phyloP scores from a whole-genome alignment of 2,329 filamentous ascomycete genomes.

The Ceratocystiopsis sp. region DNA sequence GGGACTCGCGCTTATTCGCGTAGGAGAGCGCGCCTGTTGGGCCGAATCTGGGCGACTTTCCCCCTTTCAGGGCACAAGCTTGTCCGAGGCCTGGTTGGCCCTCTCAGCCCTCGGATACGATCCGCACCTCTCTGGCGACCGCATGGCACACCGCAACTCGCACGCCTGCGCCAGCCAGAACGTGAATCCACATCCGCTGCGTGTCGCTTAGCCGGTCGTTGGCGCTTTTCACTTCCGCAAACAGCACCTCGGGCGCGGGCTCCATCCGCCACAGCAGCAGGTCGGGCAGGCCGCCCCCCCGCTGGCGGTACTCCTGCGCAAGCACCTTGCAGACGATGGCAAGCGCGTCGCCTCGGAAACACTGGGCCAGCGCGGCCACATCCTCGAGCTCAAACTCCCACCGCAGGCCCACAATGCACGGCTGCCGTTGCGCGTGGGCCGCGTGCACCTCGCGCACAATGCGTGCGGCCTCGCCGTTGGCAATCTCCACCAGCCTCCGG shows the following conservation, averaged over 20 bases:
- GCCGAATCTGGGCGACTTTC: too few species aligned
- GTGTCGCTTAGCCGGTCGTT: constrained; percentile 94
- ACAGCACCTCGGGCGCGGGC: constrained; percentile 32
- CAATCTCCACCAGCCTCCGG: constrained; percentile 67
- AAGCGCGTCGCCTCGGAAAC: constrained; percentile 66
- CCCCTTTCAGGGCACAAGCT: too few species aligned
- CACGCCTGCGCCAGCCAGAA: constrained; percentile 69
- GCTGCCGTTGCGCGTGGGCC: constrained; percentile 49
- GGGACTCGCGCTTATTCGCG: too few species aligned
- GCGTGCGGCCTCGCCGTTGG: constrained; percentile 56
- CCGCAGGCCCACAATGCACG: constrained; percentile 79
- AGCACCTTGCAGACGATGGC: constrained; percentile 81
- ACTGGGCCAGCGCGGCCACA: constrained; percentile 58
- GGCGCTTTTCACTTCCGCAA: constrained; percentile 63
- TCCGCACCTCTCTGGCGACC: constrained; percentile 27
- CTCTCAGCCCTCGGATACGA: constrained; percentile 14
- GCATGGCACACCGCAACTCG: constrained; percentile 66
- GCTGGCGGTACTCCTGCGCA: constrained; percentile 80
- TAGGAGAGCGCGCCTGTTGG: too few species aligned
- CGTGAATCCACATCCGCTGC: constrained; percentile 92
- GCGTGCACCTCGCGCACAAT: constrained; percentile 54
- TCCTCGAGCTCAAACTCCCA: constrained; percentile 77
- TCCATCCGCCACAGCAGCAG: constrained; percentile 64
- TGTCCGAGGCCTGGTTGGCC: neutral
- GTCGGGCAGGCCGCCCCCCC: constrained; percentile 81